Evolutionary conservation across 192 early-diverging fungal genomes (phyloP).

Genomic region (Anaeromyces robustus): DNA sequence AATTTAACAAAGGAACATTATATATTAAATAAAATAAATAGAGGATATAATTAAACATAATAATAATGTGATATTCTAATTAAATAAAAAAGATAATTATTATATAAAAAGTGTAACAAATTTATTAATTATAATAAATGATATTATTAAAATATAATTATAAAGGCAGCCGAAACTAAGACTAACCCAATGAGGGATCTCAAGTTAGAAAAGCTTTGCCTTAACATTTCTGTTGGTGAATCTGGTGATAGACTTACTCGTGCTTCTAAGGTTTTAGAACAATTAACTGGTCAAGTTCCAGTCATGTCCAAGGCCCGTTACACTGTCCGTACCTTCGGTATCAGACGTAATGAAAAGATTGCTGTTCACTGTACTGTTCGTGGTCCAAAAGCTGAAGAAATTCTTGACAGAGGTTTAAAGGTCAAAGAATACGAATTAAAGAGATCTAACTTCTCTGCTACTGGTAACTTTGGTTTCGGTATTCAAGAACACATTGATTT

Average conservation of each 20-base stretch:
- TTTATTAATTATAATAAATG: too few relatives aligned
- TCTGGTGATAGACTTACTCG: slow-evolving; percentile 98
- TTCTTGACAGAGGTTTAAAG: slow-evolving; percentile 98
- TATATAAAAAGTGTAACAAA: too few relatives aligned
- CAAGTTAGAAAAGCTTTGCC: slow-evolving; percentile 97
- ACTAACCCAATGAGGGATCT: slow-evolving; percentile 93
- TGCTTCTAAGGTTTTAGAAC: slow-evolving; percentile 99
- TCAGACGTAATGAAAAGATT: slow-evolving; percentile 99
- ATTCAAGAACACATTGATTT: slow-evolving; percentile 99
- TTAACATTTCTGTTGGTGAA: slow-evolving; percentile 99
- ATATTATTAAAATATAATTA: background rate
- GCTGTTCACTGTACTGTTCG: slow-evolving; percentile 97
- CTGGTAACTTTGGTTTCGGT: slow-evolving; percentile 99
- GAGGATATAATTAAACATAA: too few relatives aligned
- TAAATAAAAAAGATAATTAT: too few relatives aligned
- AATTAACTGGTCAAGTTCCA: slow-evolving; percentile 97
- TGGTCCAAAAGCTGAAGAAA: slow-evolving; percentile 87
- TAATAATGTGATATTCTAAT: too few relatives aligned
- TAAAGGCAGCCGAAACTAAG: background rate
- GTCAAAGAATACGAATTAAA: slow-evolving; percentile 99
- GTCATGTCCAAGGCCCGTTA: slow-evolving; percentile 99
- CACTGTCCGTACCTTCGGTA: slow-evolving; percentile 99
- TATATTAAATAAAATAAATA: too few relatives aligned
- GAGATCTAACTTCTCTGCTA: slow-evolving; percentile 86
- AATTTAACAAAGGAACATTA: too few relatives aligned